phyloP scores from a whole-genome alignment of 2,329 filamentous ascomycete species.

The Fusarium albosuccineum region DNA sequence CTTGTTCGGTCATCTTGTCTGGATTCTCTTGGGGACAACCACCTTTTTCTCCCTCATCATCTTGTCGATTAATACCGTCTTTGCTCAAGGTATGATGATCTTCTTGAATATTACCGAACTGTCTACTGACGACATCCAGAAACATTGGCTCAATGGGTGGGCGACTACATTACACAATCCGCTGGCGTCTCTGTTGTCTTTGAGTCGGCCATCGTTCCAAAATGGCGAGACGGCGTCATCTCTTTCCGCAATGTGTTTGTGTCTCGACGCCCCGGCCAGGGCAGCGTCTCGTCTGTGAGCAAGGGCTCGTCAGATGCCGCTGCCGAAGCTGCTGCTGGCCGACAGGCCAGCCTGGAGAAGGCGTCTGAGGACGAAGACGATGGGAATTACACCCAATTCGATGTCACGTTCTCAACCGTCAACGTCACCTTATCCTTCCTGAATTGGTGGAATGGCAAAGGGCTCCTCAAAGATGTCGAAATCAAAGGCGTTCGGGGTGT shows the following conservation, averaged over 20 bases:
- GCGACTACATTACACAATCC: constrained; percentile 94
- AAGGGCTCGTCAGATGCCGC: constrained; percentile 93
- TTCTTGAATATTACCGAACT: neutral
- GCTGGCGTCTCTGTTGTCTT: constrained; percentile 95
- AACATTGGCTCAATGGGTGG: constrained; percentile 91
- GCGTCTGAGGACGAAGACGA: constrained; percentile 72
- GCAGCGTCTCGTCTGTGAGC: constrained; percentile 79
- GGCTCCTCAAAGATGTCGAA: constrained; percentile 90
- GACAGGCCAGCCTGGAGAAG: constrained; percentile 58
- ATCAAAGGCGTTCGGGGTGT: constrained; percentile 94
- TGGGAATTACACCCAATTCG: constrained; percentile 97
- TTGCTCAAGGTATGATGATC: constrained; percentile 82
- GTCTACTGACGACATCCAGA: constrained; percentile 64
- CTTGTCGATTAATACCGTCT: constrained; percentile 92
- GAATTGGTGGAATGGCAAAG: constrained; percentile 99
- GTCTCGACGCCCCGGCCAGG: constrained; percentile 87
- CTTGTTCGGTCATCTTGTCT: constrained; percentile 90
- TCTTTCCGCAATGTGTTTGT: constrained; percentile 98
- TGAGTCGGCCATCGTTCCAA: constrained; percentile 96
- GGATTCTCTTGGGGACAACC: constrained; percentile 96
- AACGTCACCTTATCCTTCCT: constrained; percentile 96
- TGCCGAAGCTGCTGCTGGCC: constrained; percentile 83
- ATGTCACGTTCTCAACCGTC: constrained; percentile 92
- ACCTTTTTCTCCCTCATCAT: constrained; percentile 96
- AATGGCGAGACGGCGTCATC: constrained; percentile 95